Percentiles rank a stretch among this genome's conserved stretches.
Evolutionary conservation across 208 protist genomes (phyloP).

Genomic region (Acanthamoeba lenticulata): DNA sequence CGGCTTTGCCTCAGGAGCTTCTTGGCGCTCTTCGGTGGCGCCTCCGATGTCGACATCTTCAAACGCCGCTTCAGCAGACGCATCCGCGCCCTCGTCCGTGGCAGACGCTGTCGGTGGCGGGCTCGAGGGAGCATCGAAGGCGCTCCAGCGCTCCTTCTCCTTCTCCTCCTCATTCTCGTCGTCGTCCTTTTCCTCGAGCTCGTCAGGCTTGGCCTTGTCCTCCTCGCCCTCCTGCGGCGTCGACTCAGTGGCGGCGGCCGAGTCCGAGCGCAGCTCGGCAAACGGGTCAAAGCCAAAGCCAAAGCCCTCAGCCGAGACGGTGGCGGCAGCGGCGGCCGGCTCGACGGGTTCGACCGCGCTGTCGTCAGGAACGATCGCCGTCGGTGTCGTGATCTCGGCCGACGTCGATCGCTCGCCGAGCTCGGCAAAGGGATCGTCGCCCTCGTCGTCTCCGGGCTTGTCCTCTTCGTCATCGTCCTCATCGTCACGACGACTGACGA

Average conservation of each 20-base stretch:
- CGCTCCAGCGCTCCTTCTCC: background rate
- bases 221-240: background rate
- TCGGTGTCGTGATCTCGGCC: background rate
- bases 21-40: no score
- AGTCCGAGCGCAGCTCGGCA: background rate
- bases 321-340: no score
- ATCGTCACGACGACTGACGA: no score
- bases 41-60: no score
- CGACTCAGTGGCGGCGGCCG: no score
- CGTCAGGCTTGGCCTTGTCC: background rate
- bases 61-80: no score
- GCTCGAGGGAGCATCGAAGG: no score
- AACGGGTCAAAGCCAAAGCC: background rate
- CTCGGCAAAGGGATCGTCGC: background rate
- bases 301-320: background rate
- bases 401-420: background rate
- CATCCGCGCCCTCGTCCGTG: no score
- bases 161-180: background rate
- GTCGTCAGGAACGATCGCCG: background rate
- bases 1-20: no score
- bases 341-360: background rate
- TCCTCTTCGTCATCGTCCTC: background rate
- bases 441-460: background rate
- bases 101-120: no score
- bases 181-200: background rate